phyloP scores from a whole-genome alignment of 139 green algal species.

The Chlorella sorokiniana region DNA sequence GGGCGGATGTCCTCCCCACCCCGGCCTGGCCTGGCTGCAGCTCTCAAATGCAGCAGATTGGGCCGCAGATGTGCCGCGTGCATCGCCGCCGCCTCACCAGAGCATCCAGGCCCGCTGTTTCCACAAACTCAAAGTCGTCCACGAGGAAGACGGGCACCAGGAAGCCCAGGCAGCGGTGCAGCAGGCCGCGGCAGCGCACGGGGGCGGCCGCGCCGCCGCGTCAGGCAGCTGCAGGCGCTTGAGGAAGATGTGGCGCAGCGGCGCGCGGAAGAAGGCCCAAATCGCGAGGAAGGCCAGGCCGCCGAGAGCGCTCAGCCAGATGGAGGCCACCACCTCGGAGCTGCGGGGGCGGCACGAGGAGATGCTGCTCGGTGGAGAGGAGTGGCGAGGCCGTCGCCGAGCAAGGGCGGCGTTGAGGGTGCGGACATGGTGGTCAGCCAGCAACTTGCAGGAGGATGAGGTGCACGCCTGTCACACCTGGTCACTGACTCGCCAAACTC shows the following conservation, averaged over 20 bases:
- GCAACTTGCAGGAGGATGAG: no score
- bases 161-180: background rate
- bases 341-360: background rate
- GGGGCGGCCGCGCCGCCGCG: background rate
- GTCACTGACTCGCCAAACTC: background rate
- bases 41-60: background rate
- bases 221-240: background rate
- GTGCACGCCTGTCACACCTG: background rate
- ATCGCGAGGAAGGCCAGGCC: background rate
- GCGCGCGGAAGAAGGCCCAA: background rate
- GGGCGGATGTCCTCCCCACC: background rate
- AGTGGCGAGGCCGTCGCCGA: no score
- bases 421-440: no score
- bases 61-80: background rate
- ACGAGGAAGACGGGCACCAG: background rate
- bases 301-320: background rate
- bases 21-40: no score
- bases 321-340: background rate
- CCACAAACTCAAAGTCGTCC: background rate
- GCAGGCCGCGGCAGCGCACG: background rate
- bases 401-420: background rate
- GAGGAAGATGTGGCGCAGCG: slow-evolving; percentile 2
- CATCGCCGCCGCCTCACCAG: background rate
- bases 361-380: background rate
- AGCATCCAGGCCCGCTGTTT: background rate